Percentiles rank a stretch among this genome's conserved stretches.
Conservation (phyloP, 495 filamentous ascomycete genomes). For the Aspergillus wentii region DNA sequence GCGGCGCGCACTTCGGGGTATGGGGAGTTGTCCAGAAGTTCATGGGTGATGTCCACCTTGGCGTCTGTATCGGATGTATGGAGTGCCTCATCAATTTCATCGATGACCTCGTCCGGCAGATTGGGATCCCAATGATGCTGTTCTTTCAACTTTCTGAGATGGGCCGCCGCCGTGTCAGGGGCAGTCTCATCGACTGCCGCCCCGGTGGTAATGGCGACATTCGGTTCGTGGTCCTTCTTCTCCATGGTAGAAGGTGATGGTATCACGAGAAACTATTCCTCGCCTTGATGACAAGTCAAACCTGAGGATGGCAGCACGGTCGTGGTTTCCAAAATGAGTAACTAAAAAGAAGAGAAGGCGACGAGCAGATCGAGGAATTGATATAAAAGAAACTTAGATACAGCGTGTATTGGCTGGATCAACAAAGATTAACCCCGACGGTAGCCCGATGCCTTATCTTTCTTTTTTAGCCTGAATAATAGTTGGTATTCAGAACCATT, state of each 20-base stretch:
- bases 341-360: background rate
- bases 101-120: constrained; percentile 54
- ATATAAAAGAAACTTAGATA: background rate
- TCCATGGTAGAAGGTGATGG: constrained; percentile 15
- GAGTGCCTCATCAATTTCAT: constrained; percentile 58
- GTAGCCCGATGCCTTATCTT: constrained; percentile 7
- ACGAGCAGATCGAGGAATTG: constrained; percentile 2
- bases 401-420: background rate
- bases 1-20: constrained; percentile 57
- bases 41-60: constrained; percentile 49
- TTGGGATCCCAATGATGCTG: constrained; percentile 68
- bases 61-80: constrained; percentile 47
- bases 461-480: too few relatives aligned
- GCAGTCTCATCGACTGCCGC: constrained; percentile 27
- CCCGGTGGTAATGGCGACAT: constrained; percentile 18
- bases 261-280: background rate
- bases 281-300: too few relatives aligned
- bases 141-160: constrained; percentile 45
- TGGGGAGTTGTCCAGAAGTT: constrained; percentile 61
- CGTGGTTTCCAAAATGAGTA: constrained; percentile 2
- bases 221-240: constrained; percentile 23
- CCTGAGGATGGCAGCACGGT: too few relatives aligned
- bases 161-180: constrained; percentile 39
- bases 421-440: constrained; percentile 5
- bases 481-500: too few relatives aligned